Evolutionary conservation across 768 basidiomycete genomes (phyloP).

Genomic region (Termitomyces titanicus): DNA sequence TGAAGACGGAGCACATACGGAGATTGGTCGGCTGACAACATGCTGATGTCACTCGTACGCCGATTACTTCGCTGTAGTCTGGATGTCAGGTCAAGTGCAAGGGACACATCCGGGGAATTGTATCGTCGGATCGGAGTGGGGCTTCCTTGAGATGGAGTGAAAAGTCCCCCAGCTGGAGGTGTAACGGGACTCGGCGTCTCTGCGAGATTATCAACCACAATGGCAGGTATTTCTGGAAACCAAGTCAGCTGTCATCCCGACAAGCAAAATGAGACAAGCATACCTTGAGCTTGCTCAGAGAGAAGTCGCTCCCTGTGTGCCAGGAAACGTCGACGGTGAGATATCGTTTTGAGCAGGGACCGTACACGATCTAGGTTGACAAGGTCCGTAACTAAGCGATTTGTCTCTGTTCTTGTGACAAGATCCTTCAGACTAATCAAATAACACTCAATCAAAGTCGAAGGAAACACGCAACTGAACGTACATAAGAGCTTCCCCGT

Average conservation of each 20-base stretch:
- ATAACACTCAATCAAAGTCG: not conserved
- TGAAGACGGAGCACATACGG: conserved; percentile 31
- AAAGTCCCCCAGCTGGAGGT: conserved; percentile 23
- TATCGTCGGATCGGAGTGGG: conserved; percentile 36
- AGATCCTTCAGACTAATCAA: conserved; percentile 72
- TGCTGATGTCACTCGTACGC: conserved; percentile 56
- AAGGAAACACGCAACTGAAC: conserved; percentile 24
- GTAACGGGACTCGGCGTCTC: conserved; percentile 42
- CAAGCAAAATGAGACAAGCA: conserved; percentile 1
- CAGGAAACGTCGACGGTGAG: conserved; percentile 66
- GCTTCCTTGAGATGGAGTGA: conserved; percentile 26
- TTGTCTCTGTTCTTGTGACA: conserved; percentile 69
- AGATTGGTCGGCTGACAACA: conserved; percentile 51
- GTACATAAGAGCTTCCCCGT: conserved; percentile 84
- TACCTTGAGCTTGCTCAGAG: conserved; percentile 39
- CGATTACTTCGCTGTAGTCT: conserved; percentile 52
- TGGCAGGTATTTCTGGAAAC: conserved; percentile 62
- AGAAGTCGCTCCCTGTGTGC: conserved; percentile 41
- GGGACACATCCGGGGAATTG: conserved; percentile 42
- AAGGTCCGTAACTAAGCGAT: conserved; percentile 75
- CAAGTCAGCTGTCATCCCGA: conserved; percentile 1
- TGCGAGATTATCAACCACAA: conserved; percentile 59
- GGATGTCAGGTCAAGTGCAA: conserved; percentile 40
- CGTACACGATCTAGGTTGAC: conserved; percentile 84
- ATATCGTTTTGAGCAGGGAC: conserved; percentile 74